Percentiles rank a stretch among this genome's conserved stretches.
Evolutionary conservation across 192 early-diverging fungal genomes (phyloP).

Genomic region (Linnemannia hyalina): DNA sequence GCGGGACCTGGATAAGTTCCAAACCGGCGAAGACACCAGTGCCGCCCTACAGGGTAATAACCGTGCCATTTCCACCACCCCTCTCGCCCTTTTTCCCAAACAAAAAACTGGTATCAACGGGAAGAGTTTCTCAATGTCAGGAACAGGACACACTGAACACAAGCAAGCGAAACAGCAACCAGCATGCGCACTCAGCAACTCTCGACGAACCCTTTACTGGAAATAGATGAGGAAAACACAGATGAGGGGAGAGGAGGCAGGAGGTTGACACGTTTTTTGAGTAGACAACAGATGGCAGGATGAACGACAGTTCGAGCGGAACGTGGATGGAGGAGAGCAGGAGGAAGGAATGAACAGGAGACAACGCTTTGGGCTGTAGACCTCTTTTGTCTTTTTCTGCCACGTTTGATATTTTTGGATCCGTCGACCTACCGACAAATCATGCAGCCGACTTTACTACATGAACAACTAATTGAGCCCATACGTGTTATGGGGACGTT

Average conservation of each 20-base stretch:
- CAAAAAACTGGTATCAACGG: neutral
- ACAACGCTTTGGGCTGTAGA: neutral
- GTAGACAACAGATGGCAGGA: neutral
- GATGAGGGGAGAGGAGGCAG: neutral
- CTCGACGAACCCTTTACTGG: neutral
- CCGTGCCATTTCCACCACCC: neutral
- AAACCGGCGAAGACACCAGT: constrained; percentile 65
- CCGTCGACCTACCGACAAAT: neutral
- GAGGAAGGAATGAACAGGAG: neutral
- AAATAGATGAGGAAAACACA: neutral
- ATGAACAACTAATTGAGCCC: neutral
- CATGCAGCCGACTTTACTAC: no score
- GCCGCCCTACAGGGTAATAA: constrained; percentile 70
- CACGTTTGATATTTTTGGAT: constrained; percentile 1
- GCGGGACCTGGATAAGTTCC: constrained; percentile 67
- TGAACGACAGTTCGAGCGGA: neutral
- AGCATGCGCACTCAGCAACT: neutral
- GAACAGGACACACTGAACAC: neutral
- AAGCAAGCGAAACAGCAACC: neutral
- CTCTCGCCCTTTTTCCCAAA: neutral
- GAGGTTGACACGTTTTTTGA: neutral
- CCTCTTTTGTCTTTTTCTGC: neutral
- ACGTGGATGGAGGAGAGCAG: neutral
- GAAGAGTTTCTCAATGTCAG: neutral
- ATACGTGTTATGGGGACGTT: no score